A percentile compares a stretch with the other conserved stretches of the same genome.
Conservation (phyloP, 2,329 filamentous ascomycete genomes). For the Curvularia sp. region DNA sequence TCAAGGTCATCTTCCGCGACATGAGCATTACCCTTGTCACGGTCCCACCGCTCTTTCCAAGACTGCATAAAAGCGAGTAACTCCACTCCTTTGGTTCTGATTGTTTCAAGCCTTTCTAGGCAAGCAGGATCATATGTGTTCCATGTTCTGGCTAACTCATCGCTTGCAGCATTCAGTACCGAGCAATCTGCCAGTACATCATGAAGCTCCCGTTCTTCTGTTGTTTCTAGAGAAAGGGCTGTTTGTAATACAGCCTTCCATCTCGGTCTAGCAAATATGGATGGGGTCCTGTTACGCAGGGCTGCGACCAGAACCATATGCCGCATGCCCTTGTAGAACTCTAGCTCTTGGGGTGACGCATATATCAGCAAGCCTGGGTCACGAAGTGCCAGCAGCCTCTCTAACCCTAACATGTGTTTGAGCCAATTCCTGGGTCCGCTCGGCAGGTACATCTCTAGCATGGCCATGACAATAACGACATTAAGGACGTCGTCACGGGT, state of each 20-base stretch:
- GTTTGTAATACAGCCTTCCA: constrained; percentile 34
- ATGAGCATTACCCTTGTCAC: constrained; percentile 9
- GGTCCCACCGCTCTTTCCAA: constrained; percentile 25
- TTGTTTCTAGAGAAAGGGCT: constrained; percentile 21
- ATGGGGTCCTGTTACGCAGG: constrained; percentile 25
- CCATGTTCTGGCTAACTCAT: constrained; percentile 13
- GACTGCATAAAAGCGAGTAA: constrained; percentile 8
- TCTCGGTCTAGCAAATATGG: constrained; percentile 34
- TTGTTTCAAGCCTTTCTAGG: neutral
- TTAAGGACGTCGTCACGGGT: constrained; percentile 37
- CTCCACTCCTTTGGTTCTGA: neutral
- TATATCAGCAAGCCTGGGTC: constrained; percentile 15
- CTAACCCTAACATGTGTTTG: constrained; percentile 41
- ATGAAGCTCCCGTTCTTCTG: constrained; percentile 35
- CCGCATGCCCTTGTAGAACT: constrained; percentile 33
- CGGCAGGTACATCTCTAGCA: constrained; percentile 38
- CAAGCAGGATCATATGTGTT: neutral
- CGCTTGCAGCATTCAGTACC: constrained; percentile 26
- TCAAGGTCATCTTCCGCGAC: neutral
- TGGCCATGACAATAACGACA: constrained; percentile 33
- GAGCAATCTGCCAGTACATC: constrained; percentile 42
- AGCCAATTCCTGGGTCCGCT: constrained; percentile 32
- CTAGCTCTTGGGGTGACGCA: constrained; percentile 21
- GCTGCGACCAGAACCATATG: constrained; percentile 36
- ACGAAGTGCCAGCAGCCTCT: constrained; percentile 36